Conservation (phyloP, 352 stramenopile genomes). For the Phytophthora lateralis region DNA sequence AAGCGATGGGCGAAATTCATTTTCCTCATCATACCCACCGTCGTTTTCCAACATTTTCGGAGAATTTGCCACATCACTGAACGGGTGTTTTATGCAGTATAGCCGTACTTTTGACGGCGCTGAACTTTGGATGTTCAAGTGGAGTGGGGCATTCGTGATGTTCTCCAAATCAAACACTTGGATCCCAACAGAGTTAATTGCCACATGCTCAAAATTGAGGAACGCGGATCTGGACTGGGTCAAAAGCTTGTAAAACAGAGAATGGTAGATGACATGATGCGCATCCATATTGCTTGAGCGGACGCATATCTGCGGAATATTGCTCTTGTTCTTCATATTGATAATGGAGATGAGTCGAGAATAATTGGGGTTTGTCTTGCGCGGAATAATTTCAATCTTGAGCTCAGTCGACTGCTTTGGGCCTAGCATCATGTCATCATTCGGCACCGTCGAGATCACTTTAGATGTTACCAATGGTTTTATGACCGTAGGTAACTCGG, state of each 20-base stretch:
- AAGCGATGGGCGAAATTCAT: slow-evolving; percentile 8
- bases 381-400: slow-evolving; percentile 90
- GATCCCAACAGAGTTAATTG: slow-evolving; percentile 84
- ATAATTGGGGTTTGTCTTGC: slow-evolving; percentile 91
- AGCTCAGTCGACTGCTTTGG: slow-evolving; percentile 89
- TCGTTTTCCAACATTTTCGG: slow-evolving; percentile 25
- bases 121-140: slow-evolving; percentile 81
- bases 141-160: slow-evolving; percentile 82
- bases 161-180: slow-evolving; percentile 91
- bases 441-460: slow-evolving; percentile 89
- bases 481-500: slow-evolving; percentile 85
- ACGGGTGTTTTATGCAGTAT: slow-evolving; percentile 68
- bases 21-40: slow-evolving; percentile 12
- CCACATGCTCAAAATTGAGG: slow-evolving; percentile 88
- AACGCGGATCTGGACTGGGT: slow-evolving; percentile 87
- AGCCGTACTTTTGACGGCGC: slow-evolving; percentile 73
- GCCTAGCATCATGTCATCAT: slow-evolving; percentile 86
- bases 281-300: slow-evolving; percentile 92
- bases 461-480: slow-evolving; percentile 89
- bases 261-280: slow-evolving; percentile 92
- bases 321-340: slow-evolving; percentile 89
- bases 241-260: slow-evolving; percentile 89
- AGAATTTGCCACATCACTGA: slow-evolving; percentile 31
- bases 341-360: slow-evolving; percentile 86
- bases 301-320: slow-evolving; percentile 86